A percentile compares a stretch with the other conserved stretches of the same genome.
Conservation (phyloP, 2,329 filamentous ascomycete genomes). For the Colletotrichum agaves region DNA sequence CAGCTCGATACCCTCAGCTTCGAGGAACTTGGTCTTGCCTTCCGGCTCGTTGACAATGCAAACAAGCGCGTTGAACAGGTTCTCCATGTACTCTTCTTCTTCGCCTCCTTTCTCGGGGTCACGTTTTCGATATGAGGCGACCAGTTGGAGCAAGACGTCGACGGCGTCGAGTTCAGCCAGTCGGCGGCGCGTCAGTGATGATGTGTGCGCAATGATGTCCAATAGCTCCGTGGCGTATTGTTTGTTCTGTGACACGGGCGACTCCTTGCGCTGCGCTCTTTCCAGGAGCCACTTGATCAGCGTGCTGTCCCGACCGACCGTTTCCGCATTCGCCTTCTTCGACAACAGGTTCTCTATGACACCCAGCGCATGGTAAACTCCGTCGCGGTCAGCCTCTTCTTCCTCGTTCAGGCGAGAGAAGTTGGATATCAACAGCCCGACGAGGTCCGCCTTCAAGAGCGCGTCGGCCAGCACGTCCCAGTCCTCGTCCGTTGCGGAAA, state of each 20-base stretch:
- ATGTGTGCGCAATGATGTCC: slow-evolving; percentile 86
- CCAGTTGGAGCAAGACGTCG: slow-evolving; percentile 83
- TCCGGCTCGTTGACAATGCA: slow-evolving; percentile 79
- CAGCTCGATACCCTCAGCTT: slow-evolving; percentile 92
- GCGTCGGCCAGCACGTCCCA: slow-evolving; percentile 82
- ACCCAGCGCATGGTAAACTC: slow-evolving; percentile 85
- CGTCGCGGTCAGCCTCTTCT: slow-evolving; percentile 77
- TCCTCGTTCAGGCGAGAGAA: slow-evolving; percentile 82
- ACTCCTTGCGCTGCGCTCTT: slow-evolving; percentile 77
- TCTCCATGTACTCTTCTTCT: slow-evolving; percentile 95
- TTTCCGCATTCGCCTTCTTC: slow-evolving; percentile 73
- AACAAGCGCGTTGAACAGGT: slow-evolving; percentile 87
- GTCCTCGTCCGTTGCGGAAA: slow-evolving; percentile 80
- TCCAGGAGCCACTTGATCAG: slow-evolving; percentile 82
- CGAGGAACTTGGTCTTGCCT: slow-evolving; percentile 84
- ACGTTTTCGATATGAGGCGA: slow-evolving; percentile 84
- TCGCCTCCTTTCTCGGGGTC: slow-evolving; percentile 88
- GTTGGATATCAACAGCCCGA: slow-evolving; percentile 81
- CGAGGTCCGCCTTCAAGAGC: slow-evolving; percentile 74
- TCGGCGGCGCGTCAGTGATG: slow-evolving; percentile 70
- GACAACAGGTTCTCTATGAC: slow-evolving; percentile 90
- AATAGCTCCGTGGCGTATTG: slow-evolving; percentile 94
- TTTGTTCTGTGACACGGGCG: slow-evolving; percentile 84
- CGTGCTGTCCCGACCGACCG: slow-evolving; percentile 74
- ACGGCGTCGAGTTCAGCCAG: slow-evolving; percentile 76